Percentiles rank a stretch among this genome's conserved stretches.
Evolutionary conservation across 2,329 filamentous ascomycete genomes (phyloP).

Genomic region (Alternaria gansuensis): DNA sequence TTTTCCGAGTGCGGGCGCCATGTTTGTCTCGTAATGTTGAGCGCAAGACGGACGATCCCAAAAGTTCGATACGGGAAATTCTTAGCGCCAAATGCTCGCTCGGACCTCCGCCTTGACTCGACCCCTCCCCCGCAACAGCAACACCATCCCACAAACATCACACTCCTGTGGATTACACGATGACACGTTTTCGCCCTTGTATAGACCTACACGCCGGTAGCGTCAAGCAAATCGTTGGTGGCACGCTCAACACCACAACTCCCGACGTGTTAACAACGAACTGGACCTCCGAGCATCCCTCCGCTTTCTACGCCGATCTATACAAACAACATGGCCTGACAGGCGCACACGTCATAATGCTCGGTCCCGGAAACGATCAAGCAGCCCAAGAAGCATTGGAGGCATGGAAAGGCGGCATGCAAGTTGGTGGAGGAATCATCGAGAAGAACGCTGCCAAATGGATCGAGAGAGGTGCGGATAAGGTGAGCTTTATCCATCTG

Average conservation of each 20-base stretch:
- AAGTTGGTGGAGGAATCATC: conserved; percentile 93
- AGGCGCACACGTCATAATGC: conserved; percentile 95
- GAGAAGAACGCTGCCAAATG: conserved; percentile 84
- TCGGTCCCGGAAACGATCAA: conserved; percentile 84
- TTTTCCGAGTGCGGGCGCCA: conserved; percentile 58
- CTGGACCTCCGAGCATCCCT: conserved; percentile 84
- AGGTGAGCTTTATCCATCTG: conserved; percentile 65
- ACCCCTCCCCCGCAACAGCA: conserved; percentile 33
- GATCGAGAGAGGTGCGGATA: conserved; percentile 88
- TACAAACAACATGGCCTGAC: conserved; percentile 78
- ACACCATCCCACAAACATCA: conserved; percentile 7
- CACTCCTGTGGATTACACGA: conserved; percentile 49
- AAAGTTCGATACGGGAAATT: conserved; percentile 20
- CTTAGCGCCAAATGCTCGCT: conserved; percentile 28
- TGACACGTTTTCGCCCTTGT: conserved; percentile 95
- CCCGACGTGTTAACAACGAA: conserved; percentile 77
- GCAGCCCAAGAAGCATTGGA: conserved; percentile 79
- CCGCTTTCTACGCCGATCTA: conserved; percentile 80
- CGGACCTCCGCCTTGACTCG: conserved; percentile 34
- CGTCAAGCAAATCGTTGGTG: conserved; percentile 98
- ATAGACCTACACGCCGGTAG: conserved; percentile 97
- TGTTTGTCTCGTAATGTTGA: conserved; percentile 2
- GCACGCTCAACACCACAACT: conserved; percentile 69
- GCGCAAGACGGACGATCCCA: conserved; percentile 4
- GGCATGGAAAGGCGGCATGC: conserved; percentile 81